Evolutionary conservation across 2,329 filamentous ascomycete genomes (phyloP), one percentile per base, ranked within the genome.

Genomic region (Botrytis deweyae): DNA sequence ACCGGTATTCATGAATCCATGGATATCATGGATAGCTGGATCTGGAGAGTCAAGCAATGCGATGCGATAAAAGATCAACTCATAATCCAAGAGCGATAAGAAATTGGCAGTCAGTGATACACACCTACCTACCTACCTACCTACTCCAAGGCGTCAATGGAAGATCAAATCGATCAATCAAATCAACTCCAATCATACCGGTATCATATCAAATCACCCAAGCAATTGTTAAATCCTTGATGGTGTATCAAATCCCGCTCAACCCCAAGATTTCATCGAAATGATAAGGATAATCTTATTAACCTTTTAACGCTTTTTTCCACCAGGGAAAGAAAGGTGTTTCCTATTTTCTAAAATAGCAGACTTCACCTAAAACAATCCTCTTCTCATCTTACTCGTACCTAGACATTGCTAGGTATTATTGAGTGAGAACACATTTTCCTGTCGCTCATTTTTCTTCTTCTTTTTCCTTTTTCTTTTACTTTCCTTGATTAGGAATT

Each of bases 391-490:
- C 63, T 64, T 29, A 33, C n/a, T n/a, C 29, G 5, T 49, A 25
- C 49, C 49, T n/a, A 52, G 25, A 52, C 49, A 55, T 12, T 55
- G 49, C 49, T 3, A 55, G 25, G 25, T n/a, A n/a, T 16, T 55
- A 16, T 55, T 16, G 25, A n/a, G 49, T n/a, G 49, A 55, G 64
- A 20, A 67, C 52, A 20, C 14, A 55, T 29, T 52, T 55, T 67
- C 40, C 65, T 55, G 33, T n/a, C 65, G 10, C 46, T 67, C 65
- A 38, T 70, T 46, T 62, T 29, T 46, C 40, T 64, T 44, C n/a
- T 9, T 16, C 40, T 42, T 42, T 40, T 14, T 3, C 40, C 14
- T 22, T 49, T 10, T 52, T 22, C 33, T 42, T 44, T 33, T 18
- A 10, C n/a, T n/a, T 44, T 29, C 36, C 29, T 62, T 44, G 8